Conservation (phyloP, 306 rosid species). For the Quercus ilex region DNA sequence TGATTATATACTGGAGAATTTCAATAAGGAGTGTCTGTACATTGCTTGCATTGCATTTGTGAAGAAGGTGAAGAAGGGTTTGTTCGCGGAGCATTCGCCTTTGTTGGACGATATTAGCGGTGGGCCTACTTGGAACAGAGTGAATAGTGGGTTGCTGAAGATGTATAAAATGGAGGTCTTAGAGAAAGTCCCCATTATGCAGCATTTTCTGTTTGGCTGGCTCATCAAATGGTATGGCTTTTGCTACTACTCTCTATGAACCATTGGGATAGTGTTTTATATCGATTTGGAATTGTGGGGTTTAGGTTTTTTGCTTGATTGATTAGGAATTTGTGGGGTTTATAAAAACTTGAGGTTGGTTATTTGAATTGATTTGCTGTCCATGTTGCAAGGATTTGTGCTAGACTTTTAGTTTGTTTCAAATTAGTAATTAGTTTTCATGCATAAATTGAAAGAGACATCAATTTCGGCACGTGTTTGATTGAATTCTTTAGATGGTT, state of each 20-base stretch:
- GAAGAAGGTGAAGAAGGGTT: conserved; percentile 93
- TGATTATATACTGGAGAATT: conserved; percentile 76
- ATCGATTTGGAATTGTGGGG: neutral
- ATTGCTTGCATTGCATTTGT: conserved; percentile 63
- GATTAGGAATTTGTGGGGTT: too few species aligned
- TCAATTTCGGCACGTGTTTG: neutral
- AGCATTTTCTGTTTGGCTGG: conserved; percentile 92
- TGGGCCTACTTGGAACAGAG: conserved; percentile 91
- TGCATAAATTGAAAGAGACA: neutral
- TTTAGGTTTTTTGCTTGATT: neutral
- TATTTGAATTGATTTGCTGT: neutral
- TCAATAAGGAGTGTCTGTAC: conserved; percentile 69
- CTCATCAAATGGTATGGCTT: conserved; percentile 70
- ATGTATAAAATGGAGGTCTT: conserved; percentile 95
- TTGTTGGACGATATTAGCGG: conserved; percentile 96
- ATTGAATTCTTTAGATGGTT: neutral
- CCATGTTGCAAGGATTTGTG: neutral
- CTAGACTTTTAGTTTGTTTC: neutral
- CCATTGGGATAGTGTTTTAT: neutral
- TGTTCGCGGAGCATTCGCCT: conserved; percentile 94
- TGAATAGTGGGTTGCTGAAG: conserved; percentile 86
- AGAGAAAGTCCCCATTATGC: conserved; percentile 99
- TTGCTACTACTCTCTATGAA: neutral
- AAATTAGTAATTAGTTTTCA: neutral
- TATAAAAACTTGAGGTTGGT: neutral